Percentiles rank a stretch among this genome's conserved stretches.
These are phyloP conservation scores for Coprinellus aureogranulatus DNA, from an alignment of 768 basidiomycete species.

Conservation along the genomic window DNA sequence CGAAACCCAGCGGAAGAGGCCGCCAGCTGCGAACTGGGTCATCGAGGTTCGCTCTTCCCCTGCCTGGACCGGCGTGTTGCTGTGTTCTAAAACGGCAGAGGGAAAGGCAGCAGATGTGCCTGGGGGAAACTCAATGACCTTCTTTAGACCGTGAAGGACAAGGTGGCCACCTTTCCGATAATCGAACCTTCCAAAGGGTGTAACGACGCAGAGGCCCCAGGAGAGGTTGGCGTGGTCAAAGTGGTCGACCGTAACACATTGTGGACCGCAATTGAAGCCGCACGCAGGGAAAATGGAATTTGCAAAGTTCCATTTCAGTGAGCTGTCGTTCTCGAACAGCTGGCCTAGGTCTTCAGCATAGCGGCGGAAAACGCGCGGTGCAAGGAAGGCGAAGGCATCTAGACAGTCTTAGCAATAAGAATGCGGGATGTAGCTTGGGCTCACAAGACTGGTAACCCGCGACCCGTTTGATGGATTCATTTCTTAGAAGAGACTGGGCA, in stretches of 20 bases:
- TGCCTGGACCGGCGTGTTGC: constrained; percentile 16
- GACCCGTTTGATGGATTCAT: neutral
- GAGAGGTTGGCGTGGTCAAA: constrained; percentile 1
- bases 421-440: neutral
- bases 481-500: neutral
- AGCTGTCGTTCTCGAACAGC: neutral
- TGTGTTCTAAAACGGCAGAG: neutral
- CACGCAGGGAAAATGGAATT: neutral
- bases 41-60: neutral
- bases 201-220: neutral
- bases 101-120: neutral
- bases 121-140: constrained; percentile 4
- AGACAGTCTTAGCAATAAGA: neutral
- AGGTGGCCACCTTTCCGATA: constrained; percentile 1
- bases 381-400: neutral
- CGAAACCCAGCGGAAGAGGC: constrained; percentile 1
- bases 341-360: neutral
- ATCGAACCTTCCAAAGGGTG: neutral
- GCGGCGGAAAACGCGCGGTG: neutral
- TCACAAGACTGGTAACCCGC: neutral
- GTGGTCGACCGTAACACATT: neutral
- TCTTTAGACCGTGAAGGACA: neutral
- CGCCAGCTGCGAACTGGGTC: neutral
- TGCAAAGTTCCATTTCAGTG: neutral
- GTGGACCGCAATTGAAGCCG: neutral